Evolutionary conservation across 2,329 filamentous ascomycete genomes (phyloP), one percentile per base, ranked within the genome.

Genomic region (Colletotrichum eleusines): DNA sequence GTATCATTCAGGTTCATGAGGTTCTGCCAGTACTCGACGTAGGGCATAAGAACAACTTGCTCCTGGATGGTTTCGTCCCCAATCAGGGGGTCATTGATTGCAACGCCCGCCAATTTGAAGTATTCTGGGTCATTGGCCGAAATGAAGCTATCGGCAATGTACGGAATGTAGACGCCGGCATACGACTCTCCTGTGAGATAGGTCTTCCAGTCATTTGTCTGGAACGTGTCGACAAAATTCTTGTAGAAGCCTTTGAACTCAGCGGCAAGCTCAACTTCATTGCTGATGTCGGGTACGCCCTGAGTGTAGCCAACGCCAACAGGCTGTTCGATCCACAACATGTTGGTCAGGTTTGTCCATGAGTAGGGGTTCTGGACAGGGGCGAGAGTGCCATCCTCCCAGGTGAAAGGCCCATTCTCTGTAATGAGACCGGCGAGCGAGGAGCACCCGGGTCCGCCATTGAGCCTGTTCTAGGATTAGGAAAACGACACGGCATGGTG

Each of bases 191-290:
- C 93, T 0, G 91, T 86, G 69, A 96, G 87, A 79, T 92, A 95
- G 11, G 94, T 86, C 73, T 92, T 92, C 74, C 87, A 88, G 23
- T 86, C 86, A n/a, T 92, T 85, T 75, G 93, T 83, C 18, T 81
- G 83, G 74, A 94, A 94, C 0, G 89, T 90, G 46, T 92, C 84
- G 72, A 94, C 82, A 74, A 94, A 94, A 81, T 93, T 94, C 81
- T 91, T 90, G 85, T 90, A 94, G 81, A 94, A 96, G 58, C 91
- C 91, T n/a, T 91, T 83, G 78, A 95, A 94, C 75, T 95, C 87
- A n/a, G 82, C 80, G 0, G 91, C 91, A 1, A 92, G 85, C 73
- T 94, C 91, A 40, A 89, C 86, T 74, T 94, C 90, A 74, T 87
- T 88, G 7, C 84, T 89, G 23, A 91, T 91, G 0, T 87, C 92